These are phyloP conservation scores for Tolypocladium guangdongense DNA, from an alignment of 2,329 filamentous ascomycete genomes.

Conservation along the genomic window DNA sequence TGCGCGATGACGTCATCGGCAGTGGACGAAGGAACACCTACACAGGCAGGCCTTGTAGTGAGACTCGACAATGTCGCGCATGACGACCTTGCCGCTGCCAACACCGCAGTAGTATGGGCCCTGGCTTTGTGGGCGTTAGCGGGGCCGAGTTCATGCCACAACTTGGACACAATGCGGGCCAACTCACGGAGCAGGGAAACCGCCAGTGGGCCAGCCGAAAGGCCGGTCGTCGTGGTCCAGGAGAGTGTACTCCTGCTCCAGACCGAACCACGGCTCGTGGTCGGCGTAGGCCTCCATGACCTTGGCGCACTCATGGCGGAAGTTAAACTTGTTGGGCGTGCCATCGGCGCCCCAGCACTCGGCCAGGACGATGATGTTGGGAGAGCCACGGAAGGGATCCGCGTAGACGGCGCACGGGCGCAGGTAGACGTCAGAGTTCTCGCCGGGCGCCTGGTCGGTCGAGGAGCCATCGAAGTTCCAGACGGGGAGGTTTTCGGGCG, in stretches of 20 bases:
- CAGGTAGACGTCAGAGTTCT: slow-evolving; percentile 97
- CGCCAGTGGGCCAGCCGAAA: slow-evolving; percentile 60
- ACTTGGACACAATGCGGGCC: background rate
- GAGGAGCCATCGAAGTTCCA: slow-evolving; percentile 67
- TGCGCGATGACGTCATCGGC: background rate
- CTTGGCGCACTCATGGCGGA: slow-evolving; percentile 81
- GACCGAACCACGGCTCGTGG: slow-evolving; percentile 90
- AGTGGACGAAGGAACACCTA: slow-evolving; percentile 8
- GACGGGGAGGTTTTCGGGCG: slow-evolving; percentile 39
- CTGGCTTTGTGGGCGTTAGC: slow-evolving; percentile 16
- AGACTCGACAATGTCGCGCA: slow-evolving; percentile 88
- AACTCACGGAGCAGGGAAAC: slow-evolving; percentile 66
- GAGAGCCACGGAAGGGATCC: slow-evolving; percentile 78
- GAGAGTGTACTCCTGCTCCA: slow-evolving; percentile 87
- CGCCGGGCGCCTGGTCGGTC: slow-evolving; percentile 81
- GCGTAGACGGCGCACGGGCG: slow-evolving; percentile 81
- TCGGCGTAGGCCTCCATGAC: slow-evolving; percentile 79
- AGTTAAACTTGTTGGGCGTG: slow-evolving; percentile 97
- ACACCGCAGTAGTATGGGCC: slow-evolving; percentile 66
- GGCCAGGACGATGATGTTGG: slow-evolving; percentile 88
- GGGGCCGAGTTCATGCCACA: background rate
- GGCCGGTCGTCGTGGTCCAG: slow-evolving; percentile 76
- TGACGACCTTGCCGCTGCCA: slow-evolving; percentile 91
- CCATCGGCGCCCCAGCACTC: slow-evolving; percentile 94
- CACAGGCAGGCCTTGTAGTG: slow-evolving; percentile 57